Percentiles rank a stretch among this genome's conserved stretches.
These are phyloP conservation scores for Penicillium sp. DNA, from an alignment of 2,329 filamentous ascomycete genomes.

Conservation along the genomic window DNA sequence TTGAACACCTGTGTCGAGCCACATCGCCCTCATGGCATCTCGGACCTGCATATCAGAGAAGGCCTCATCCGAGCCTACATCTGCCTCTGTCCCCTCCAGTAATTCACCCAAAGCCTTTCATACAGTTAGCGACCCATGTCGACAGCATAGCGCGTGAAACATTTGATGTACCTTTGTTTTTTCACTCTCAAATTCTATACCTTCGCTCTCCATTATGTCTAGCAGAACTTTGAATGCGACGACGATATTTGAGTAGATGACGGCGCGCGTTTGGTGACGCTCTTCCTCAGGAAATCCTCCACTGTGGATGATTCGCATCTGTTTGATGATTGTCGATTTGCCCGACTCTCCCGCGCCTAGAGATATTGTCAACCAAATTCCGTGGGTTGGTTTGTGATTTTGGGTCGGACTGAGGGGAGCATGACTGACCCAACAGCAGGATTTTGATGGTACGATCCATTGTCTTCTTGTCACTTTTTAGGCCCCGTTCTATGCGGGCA, in stretches of 20 bases:
- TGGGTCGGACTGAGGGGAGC: neutral
- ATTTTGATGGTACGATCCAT: conserved; percentile 88
- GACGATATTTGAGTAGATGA: conserved; percentile 91
- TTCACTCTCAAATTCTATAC: conserved; percentile 67
- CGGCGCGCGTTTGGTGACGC: conserved; percentile 86
- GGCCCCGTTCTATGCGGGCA: conserved; percentile 73
- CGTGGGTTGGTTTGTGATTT: no score
- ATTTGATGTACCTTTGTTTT: conserved; percentile 64
- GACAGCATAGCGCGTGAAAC: neutral
- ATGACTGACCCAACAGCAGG: conserved; percentile 70
- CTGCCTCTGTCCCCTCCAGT: conserved; percentile 66
- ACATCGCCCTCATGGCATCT: conserved; percentile 74
- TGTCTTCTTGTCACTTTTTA: conserved; percentile 82
- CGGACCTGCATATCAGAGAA: conserved; percentile 61
- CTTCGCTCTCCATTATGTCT: conserved; percentile 83
- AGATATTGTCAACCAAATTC: conserved; percentile 24
- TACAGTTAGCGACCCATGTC: conserved; percentile 9
- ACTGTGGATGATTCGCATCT: conserved; percentile 97
- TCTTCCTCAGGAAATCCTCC: conserved; percentile 86
- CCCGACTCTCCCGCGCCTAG: conserved; percentile 88
- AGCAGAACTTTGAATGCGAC: conserved; percentile 86
- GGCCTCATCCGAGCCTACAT: conserved; percentile 73
- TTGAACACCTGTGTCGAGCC: conserved; percentile 77
- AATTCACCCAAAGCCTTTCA: conserved; percentile 68
- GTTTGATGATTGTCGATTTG: conserved; percentile 95